Conservation (phyloP, 2,329 filamentous ascomycete species). For the Aureobasidium sp. region DNA sequence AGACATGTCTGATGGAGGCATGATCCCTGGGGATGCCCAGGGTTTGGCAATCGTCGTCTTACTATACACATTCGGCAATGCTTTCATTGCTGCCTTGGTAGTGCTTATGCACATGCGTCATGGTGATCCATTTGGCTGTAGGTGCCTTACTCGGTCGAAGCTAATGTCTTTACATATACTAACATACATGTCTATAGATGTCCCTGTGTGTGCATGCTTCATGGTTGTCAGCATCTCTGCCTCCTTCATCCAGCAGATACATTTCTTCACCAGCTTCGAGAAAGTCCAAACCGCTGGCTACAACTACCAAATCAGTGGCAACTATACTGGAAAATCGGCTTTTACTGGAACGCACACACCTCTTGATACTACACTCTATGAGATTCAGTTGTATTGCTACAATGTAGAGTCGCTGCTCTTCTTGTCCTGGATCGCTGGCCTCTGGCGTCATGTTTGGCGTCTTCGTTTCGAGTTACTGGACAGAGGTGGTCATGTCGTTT, state of each 20-base stretch:
- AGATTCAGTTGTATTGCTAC: constrained; percentile 11
- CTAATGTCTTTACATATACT: background rate
- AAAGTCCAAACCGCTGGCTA: background rate
- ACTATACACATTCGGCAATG: constrained; percentile 1
- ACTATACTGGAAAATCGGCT: constrained; percentile 2
- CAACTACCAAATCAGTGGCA: background rate
- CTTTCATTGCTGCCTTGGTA: background rate
- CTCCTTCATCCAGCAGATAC: constrained; percentile 8
- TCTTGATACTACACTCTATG: background rate
- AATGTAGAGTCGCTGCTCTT: constrained; percentile 11
- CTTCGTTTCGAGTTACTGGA: background rate
- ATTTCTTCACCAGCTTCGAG: constrained; percentile 8
- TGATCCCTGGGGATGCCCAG: constrained; percentile 3
- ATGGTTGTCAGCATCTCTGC: constrained; percentile 6
- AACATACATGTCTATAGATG: background rate
- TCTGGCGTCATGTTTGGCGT: constrained; percentile 11
- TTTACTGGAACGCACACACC: constrained; percentile 5
- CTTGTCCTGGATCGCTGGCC: constrained; percentile 4
- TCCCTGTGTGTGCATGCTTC: background rate
- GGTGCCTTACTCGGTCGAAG: background rate
- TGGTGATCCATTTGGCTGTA: constrained; percentile 10
- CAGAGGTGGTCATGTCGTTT: background rate
- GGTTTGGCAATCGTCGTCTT: constrained; percentile 2
- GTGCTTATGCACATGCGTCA: background rate
- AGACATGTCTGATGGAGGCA: constrained; percentile 9